phyloP scores from a whole-genome alignment of 805 yeast species.

The Scheffersomyces stipitis region DNA sequence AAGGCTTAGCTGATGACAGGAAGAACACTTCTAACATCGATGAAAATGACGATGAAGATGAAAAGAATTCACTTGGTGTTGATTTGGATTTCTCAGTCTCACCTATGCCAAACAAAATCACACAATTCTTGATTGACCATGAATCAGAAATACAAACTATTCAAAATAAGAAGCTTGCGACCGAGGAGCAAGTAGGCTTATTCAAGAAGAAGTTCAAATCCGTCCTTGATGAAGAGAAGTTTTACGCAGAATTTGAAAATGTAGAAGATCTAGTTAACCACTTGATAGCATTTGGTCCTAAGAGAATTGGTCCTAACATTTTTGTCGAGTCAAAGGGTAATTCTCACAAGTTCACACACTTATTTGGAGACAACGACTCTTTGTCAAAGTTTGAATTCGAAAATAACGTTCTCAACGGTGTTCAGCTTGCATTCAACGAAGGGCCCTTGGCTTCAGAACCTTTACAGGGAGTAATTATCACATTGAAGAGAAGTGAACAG shows the following conservation, averaged over 20 bases:
- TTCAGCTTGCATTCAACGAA: slow-evolving; percentile 73
- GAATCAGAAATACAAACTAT: slow-evolving; percentile 44
- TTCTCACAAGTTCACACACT: slow-evolving; percentile 25
- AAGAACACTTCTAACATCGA: slow-evolving; percentile 26
- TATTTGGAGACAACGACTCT: slow-evolving; percentile 17
- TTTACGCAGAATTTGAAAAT: slow-evolving; percentile 20
- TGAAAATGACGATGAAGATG: slow-evolving; percentile 18
- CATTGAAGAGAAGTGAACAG: slow-evolving; percentile 41
- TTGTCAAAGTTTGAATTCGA: slow-evolving; percentile 41
- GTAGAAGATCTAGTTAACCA: slow-evolving; percentile 22
- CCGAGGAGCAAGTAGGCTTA: slow-evolving; percentile 9
- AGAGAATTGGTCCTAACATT: slow-evolving; percentile 71
- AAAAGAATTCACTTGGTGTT: slow-evolving; percentile 43
- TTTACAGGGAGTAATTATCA: slow-evolving; percentile 73
- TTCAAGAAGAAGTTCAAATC: slow-evolving; percentile 12
- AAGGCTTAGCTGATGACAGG: slow-evolving; percentile 67
- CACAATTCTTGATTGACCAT: slow-evolving; percentile 48
- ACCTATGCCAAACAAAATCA: slow-evolving; percentile 56
- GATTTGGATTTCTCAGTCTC: slow-evolving; percentile 53
- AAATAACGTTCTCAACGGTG: slow-evolving; percentile 74
- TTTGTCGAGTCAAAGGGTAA: slow-evolving; percentile 52
- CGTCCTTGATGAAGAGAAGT: slow-evolving; percentile 14
- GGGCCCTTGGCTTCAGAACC: slow-evolving; percentile 93
- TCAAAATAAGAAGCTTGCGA: slow-evolving; percentile 19
- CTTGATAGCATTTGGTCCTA: slow-evolving; percentile 74